These are phyloP conservation scores for Rhodocollybia butyracea DNA, from an alignment of 768 basidiomycete species.

Conservation along the genomic window DNA sequence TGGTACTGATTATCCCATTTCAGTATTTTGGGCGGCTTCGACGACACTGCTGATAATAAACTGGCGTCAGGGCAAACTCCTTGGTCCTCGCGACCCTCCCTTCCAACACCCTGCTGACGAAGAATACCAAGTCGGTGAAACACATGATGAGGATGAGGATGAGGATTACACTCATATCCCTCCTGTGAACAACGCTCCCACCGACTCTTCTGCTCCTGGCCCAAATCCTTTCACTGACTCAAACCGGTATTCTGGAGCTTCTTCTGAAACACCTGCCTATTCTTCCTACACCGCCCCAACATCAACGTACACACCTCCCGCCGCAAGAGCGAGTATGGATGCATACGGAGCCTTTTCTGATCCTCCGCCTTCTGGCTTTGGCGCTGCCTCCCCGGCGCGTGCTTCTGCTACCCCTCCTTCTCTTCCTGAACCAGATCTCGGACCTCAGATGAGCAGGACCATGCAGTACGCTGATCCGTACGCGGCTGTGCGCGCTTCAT, in stretches of 20 bases:
- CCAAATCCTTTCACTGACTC: constrained; percentile 51
- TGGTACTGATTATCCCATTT: not conserved
- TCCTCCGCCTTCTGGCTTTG: constrained; percentile 77
- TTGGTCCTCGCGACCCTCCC: constrained; percentile 64
- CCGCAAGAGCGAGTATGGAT: constrained; percentile 68
- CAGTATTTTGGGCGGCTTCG: constrained; percentile 79
- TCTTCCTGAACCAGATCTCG: constrained; percentile 41
- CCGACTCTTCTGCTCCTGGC: constrained; percentile 19
- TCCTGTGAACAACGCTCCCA: constrained; percentile 28
- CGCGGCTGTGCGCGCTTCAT: constrained; percentile 68
- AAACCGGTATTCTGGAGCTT: constrained; percentile 42
- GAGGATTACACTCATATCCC: constrained; percentile 55
- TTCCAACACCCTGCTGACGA: constrained; percentile 59
- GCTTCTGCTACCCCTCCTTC: constrained; percentile 27
- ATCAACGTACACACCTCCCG: constrained; percentile 19
- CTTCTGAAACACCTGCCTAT: constrained; percentile 23
- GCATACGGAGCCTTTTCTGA: constrained; percentile 91
- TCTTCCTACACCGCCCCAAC: constrained; percentile 21
- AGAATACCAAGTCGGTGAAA: constrained; percentile 39
- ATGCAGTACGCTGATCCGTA: constrained; percentile 95
- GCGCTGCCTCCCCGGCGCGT: constrained; percentile 25
- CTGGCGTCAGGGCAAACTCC: constrained; percentile 70
- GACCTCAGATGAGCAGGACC: constrained; percentile 72
- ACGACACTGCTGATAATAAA: constrained; percentile 63
- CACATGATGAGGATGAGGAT: constrained; percentile 51